Conservation (phyloP, 1,284 basidiomycete species). For the Ceratobasidium theobromae region DNA sequence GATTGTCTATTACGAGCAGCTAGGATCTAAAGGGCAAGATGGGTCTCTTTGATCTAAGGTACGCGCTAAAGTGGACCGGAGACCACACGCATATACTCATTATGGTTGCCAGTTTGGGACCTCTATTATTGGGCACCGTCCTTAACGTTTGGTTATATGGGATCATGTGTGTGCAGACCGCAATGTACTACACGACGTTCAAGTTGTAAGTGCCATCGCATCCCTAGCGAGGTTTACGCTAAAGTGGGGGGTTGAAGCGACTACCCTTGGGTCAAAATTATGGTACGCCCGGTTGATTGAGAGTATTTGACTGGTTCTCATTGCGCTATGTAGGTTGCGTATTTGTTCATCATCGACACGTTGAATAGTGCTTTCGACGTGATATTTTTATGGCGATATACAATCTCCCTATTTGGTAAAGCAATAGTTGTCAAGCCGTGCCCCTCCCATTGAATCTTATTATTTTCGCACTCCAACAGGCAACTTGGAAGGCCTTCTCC, state of each 20-base stretch:
- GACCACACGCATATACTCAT: background rate
- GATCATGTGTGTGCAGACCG: background rate
- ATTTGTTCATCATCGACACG: background rate
- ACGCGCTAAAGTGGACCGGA: too few relatives aligned
- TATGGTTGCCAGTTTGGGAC: background rate
- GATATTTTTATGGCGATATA: conserved; percentile 16
- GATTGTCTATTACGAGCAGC: too few relatives aligned
- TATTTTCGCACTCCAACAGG: background rate
- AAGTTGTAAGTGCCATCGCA: background rate
- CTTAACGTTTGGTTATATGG: conserved; percentile 22
- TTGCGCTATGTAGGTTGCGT: background rate
- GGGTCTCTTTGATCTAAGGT: background rate
- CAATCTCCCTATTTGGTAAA: conserved; percentile 15
- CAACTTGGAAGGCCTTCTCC: background rate
- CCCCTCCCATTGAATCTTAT: background rate
- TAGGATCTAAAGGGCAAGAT: too few relatives aligned
- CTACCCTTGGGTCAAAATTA: background rate
- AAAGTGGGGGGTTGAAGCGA: background rate
- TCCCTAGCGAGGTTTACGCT: background rate
- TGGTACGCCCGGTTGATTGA: background rate
- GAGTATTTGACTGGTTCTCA: background rate
- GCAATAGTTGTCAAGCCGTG: background rate
- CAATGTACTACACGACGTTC: background rate
- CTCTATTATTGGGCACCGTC: background rate
- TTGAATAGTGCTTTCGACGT: conserved; percentile 8